Base-by-base conservation (phyloP, 495 filamentous ascomycete species). In the Extremus antarcticus region DNA sequence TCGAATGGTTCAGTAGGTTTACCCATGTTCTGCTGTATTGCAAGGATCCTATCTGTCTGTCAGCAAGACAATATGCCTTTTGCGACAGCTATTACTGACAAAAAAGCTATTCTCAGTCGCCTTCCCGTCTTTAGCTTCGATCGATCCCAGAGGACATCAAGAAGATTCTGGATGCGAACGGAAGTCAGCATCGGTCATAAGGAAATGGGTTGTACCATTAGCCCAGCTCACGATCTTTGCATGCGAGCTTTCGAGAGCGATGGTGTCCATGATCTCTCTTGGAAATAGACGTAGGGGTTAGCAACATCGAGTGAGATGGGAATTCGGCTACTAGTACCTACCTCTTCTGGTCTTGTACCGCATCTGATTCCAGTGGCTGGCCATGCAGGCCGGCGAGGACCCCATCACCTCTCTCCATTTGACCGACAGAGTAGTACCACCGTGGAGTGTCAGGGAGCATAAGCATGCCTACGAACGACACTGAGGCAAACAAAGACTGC, bases 11-110 rank as follows among this genome's bases (percentile, higher is more conserved):
- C n/a, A n/a, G n/a, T n/a, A n/a, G n/a, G n/a, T n/a, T n/a, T 67
- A 13, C 65, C 68, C 49, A 66, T 70, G 22, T 66, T 59, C 39
- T 71, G 66, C 50, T 71, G 62, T 43, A 70, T 56, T 2, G 19
- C 7, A 15, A 54, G 51, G n/a, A 54, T 54, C 40, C n/a, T n/a
- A n/a, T n/a, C n/a, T n/a, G n/a, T n/a, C n/a, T n/a, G n/a, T n/a
- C n/a, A n/a, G n/a, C n/a, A n/a, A n/a, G n/a, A n/a, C n/a, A n/a
- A n/a, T n/a, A n/a, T n/a, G n/a, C n/a, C n/a, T n/a, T n/a, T n/a
- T n/a, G n/a, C n/a, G n/a, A n/a, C n/a, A n/a, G n/a, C n/a, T n/a
- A n/a, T n/a, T n/a, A n/a, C n/a, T n/a, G n/a, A n/a, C n/a, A 54
- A 19, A 23, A 66, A 67, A 1, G 65, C 61, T 1, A 65, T 65